These are phyloP conservation scores for Solanum arcanum DNA, from an alignment of 257 asterid species.

Conservation along the genomic window DNA sequence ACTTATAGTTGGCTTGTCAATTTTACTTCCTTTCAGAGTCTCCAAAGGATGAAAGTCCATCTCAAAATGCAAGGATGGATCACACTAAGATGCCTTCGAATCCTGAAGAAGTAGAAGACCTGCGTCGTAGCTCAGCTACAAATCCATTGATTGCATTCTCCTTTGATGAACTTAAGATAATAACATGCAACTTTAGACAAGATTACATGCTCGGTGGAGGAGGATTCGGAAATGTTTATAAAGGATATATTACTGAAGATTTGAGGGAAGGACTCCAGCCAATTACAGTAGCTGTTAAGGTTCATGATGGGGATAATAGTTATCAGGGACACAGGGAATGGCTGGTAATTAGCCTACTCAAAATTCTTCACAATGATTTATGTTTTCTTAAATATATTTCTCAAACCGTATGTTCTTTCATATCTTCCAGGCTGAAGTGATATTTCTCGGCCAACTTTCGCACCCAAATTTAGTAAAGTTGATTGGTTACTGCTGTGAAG, in stretches of 20 bases:
- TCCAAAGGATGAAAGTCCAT: slow-evolving; percentile 27
- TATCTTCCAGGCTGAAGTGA: slow-evolving; percentile 59
- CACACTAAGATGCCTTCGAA: slow-evolving; percentile 59
- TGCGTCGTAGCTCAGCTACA: slow-evolving; percentile 50
- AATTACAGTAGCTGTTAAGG: slow-evolving; percentile 75
- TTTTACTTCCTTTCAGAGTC: slow-evolving; percentile 24
- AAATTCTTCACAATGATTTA: neutral
- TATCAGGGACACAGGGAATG: slow-evolving; percentile 94
- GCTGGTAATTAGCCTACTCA: slow-evolving; percentile 42
- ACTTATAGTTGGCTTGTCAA: neutral
- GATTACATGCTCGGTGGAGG: slow-evolving; percentile 93
- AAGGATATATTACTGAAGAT: slow-evolving; percentile 56
- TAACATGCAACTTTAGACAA: slow-evolving; percentile 77
- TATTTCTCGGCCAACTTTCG: slow-evolving; percentile 75
- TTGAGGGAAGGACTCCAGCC: slow-evolving; percentile 30
- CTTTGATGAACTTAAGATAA: slow-evolving; percentile 47
- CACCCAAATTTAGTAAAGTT: slow-evolving; percentile 76
- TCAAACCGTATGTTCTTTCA: neutral
- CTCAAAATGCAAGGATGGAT: slow-evolving; percentile 24
- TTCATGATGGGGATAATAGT: slow-evolving; percentile 87
- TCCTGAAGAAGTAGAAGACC: slow-evolving; percentile 86
- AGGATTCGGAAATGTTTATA: slow-evolving; percentile 89
- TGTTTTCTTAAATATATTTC: neutral
- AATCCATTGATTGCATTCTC: slow-evolving; percentile 65
- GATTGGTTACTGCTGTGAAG: slow-evolving; percentile 73